A percentile compares a stretch with the other conserved stretches of the same genome.
phyloP scores from a whole-genome alignment of 2,329 filamentous ascomycete genomes.

The Penicillium brasilianum region DNA sequence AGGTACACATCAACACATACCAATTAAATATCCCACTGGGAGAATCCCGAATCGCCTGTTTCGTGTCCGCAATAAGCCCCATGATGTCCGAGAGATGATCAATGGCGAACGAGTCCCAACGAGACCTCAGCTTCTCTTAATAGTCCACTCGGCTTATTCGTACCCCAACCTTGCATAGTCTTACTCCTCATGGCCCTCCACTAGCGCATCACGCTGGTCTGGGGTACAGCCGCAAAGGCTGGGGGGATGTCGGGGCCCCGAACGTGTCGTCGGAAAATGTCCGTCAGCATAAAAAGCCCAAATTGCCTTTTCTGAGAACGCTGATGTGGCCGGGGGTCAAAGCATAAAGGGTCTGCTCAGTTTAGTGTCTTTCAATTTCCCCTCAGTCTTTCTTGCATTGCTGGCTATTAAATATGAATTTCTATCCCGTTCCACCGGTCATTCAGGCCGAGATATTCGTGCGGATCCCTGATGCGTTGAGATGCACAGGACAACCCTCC shows the following conservation, averaged over 20 bases:
- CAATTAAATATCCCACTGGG: slow-evolving; percentile 29
- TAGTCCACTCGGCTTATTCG: neutral
- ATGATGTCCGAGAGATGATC: slow-evolving; percentile 12
- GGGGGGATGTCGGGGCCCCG: neutral
- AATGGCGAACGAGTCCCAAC: neutral
- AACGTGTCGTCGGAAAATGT: slow-evolving; percentile 11
- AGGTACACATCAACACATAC: slow-evolving; percentile 27
- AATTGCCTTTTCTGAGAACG: neutral
- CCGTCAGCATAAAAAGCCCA: neutral
- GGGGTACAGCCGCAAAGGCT: neutral
- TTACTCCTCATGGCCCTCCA: neutral
- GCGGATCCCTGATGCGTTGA: slow-evolving; percentile 43
- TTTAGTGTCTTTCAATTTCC: neutral
- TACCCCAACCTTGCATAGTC: neutral
- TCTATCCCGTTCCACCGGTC: slow-evolving; percentile 26
- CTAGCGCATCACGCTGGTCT: neutral
- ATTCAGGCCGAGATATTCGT: slow-evolving; percentile 44
- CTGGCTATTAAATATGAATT: slow-evolving; percentile 15
- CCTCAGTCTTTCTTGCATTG: neutral
- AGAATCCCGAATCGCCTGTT: slow-evolving; percentile 25
- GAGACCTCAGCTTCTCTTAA: neutral
- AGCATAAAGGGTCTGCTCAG: no score
- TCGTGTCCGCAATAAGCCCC: slow-evolving; percentile 29
- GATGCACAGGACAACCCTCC: slow-evolving; percentile 39
- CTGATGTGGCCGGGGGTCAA: neutral